Evolutionary conservation across 768 basidiomycete species (phyloP), one percentile per base, ranked within the genome.

Genomic region (Trametes punicea): DNA sequence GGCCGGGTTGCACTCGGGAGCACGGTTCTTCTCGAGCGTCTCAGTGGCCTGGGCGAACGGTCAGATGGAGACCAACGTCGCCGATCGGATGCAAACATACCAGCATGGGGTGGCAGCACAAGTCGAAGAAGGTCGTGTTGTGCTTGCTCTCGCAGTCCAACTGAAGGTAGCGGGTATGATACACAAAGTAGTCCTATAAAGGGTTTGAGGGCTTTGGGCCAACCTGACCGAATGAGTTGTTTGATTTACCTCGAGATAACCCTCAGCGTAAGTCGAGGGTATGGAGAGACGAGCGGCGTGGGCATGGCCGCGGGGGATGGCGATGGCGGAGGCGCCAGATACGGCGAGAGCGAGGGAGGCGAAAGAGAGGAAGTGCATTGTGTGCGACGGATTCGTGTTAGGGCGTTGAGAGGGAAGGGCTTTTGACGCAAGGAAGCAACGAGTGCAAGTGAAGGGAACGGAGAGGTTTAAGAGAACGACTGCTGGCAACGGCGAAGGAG

Each of bases 81-180:
- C 42, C 33, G n/a, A 46, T 39, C 15, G 1, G 26, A 7, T 8
- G 20, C 30, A 39, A 10, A 69, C 77, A 36, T 67, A 85, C 84
- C 65, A 84, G 74, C 57, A 88, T 73, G 56, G 88, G 84, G 67
- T 83, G 83, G 76, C 89, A 88, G 67, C 91, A 92, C 26, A 65
- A 53, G 51, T 82, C 74, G 69, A 88, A 91, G 74, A 85, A 86
- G 8, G 47, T 0, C 11, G 62, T 65, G 50, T 54, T 49, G 61
- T 78, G 76, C 63, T 78, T 63, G 42, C 40, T 49, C 59, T 73
- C 60, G 71, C 80, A 81, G 60, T 73, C 74, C 60, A 87, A 67
- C 39, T 80, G 77, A 53, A 81, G 63, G 71, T 90, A 90, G 56
- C 88, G 77, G 26, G 67, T 62, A 72, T 88, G 83, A 73, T 88